Percentiles rank a stretch among this genome's conserved stretches.
phyloP scores from a whole-genome alignment of 116 monocot genomes.

The Trichopus zeylanicus region DNA sequence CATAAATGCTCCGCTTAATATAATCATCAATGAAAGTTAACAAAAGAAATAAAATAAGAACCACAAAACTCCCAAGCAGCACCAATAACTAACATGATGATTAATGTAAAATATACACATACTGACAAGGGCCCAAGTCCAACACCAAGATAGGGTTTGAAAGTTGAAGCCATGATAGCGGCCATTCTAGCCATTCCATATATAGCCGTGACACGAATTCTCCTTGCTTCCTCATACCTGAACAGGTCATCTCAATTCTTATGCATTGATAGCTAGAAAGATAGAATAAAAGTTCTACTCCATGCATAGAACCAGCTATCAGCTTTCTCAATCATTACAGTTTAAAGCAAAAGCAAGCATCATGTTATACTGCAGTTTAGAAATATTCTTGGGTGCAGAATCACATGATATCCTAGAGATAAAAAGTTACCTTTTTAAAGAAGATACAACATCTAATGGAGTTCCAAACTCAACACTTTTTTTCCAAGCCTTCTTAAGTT shows the following conservation, averaged over 20 bases:
- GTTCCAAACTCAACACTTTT: conserved; percentile 45
- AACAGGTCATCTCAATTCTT: neutral
- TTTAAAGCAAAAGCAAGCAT: too few relatives aligned
- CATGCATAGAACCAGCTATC: neutral
- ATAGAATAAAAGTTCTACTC: neutral
- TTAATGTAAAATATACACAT: conserved; percentile 14
- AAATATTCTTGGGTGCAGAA: neutral
- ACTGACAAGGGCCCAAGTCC: conserved; percentile 98
- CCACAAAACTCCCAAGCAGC: neutral
- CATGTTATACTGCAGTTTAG: too few relatives aligned
- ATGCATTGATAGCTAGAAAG: neutral
- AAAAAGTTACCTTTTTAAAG: conserved; percentile 57
- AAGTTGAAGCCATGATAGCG: conserved; percentile 95
- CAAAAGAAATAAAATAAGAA: too few relatives aligned
- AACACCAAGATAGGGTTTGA: conserved; percentile 87
- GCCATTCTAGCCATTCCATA: conserved; percentile 98
- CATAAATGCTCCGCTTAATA: neutral
- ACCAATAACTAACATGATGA: neutral
- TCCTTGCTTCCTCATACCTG: conserved; percentile 92
- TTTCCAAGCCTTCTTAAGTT: conserved; percentile 76
- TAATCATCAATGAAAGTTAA: neutral
- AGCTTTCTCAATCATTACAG: neutral
- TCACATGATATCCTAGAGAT: neutral
- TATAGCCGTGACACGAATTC: conserved; percentile 80
- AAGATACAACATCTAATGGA: conserved; percentile 62